Percentiles rank a stretch among this genome's conserved stretches.
Evolutionary conservation across 768 basidiomycete species (phyloP).

Genomic region (Tylopilus rubrobrunneus): DNA sequence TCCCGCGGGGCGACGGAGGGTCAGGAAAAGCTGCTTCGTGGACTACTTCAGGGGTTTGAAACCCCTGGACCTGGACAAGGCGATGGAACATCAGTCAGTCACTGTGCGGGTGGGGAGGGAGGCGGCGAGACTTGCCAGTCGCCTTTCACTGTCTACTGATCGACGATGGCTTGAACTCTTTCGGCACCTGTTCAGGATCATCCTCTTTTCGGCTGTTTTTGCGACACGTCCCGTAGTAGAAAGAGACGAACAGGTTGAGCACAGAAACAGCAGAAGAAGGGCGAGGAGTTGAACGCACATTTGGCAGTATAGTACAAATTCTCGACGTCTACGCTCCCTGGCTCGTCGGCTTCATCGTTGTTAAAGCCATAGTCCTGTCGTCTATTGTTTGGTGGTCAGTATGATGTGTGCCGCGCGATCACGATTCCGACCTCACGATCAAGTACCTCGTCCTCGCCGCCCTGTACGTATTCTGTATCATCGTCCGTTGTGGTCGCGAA

Average conservation of each 20-base stretch:
- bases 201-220: constrained; percentile 88
- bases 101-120: not conserved
- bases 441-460: constrained; percentile 77
- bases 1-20: constrained; percentile 72
- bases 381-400: constrained; percentile 13
- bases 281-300: constrained; percentile 46
- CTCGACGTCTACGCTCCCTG: constrained; percentile 85
- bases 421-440: not conserved
- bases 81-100: not conserved
- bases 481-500: constrained; percentile 72
- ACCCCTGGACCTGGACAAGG: constrained; percentile 76
- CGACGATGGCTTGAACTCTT: constrained; percentile 88
- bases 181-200: constrained; percentile 85
- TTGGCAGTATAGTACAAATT: constrained; percentile 99
- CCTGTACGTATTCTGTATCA: constrained; percentile 92
- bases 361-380: constrained; percentile 92
- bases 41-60: constrained; percentile 99
- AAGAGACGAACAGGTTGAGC: not conserved
- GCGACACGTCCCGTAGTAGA: not conserved
- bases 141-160: constrained; percentile 87
- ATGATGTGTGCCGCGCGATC: not conserved
- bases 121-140: constrained; percentile 66
- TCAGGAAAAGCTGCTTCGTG: constrained; percentile 87
- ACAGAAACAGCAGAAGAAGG: not conserved
- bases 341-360: constrained; percentile 76